Base-by-base conservation (phyloP, 192 early-diverging fungal species). In the Backusella tuberculispora region DNA sequence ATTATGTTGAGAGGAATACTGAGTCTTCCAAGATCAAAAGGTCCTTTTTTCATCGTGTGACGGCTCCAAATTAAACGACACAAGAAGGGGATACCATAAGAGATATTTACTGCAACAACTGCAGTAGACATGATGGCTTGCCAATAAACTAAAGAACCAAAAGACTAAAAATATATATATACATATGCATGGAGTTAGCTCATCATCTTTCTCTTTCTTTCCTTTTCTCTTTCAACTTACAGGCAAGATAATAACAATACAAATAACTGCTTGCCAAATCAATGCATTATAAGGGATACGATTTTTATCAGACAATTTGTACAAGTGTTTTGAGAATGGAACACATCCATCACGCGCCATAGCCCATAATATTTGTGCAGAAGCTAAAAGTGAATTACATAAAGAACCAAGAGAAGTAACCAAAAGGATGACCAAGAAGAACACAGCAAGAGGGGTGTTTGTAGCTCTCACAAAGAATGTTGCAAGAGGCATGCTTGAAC, bases 301-400 rank as follows among this genome's bases (percentile, higher is more conserved):
- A 38, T 78, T 67, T 0, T 71, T 69, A 10, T 78, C 77, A 12
- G 38, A 43, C 37, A 86, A 68, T 45, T 74, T 60, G 42, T 86
- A 83, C 14, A 82, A 75, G 53, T 77, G 80, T 10, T 76, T 78
- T 12, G 83, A 82, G 44, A 79, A 76, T 3, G 85, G 85, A 70
- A 86, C 77, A 68, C 80, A 81, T 42, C 83, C 80, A 71, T 86
- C 85, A 24, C 85, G 85, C 24, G 85, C 76, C 73, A 86, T 81
- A 19, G 85, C 80, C 77, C 83, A 86, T 37, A 84, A 81, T 60
- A 86, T 78, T 17, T 83, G 85, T 12, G 78, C 80, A 41, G 76
- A 77, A 64, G 80, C 85, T 0, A 81, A 76, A 10, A 82, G 64
- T 3, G 74, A 84, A 21, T 83, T 81, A 64, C 75, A 79, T 15